These are phyloP conservation scores for Paecilomyces dactylethromorphus DNA, from an alignment of 2,329 filamentous ascomycete species.

Conservation along the genomic window DNA sequence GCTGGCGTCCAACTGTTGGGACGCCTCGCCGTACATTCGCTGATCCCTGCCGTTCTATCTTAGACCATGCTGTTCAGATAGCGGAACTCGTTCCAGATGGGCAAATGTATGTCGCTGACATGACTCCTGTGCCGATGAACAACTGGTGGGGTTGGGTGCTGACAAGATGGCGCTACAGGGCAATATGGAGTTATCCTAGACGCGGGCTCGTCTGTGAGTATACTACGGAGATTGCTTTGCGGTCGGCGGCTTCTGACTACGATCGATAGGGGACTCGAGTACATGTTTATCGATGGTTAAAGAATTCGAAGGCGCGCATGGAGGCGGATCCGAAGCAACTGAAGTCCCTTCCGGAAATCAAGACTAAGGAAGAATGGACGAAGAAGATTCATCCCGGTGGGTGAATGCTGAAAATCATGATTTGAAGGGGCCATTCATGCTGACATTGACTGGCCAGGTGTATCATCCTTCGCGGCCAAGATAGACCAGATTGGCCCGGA, in stretches of 20 bases:
- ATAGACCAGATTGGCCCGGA: constrained; percentile 72
- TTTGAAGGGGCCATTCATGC: not conserved
- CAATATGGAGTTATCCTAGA: constrained; percentile 92
- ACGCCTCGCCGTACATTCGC: not conserved
- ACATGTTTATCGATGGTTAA: constrained; percentile 91
- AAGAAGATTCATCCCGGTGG: constrained; percentile 87
- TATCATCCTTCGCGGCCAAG: constrained; percentile 80
- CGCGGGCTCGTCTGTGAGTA: constrained; percentile 77
- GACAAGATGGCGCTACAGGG: constrained; percentile 31
- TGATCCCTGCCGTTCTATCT: constrained; percentile 5
- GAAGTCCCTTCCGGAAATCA: constrained; percentile 67
- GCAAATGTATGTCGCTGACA: constrained; percentile 30
- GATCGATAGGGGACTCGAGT: constrained; percentile 66
- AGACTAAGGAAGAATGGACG: constrained; percentile 79
- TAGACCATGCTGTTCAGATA: constrained; percentile 25
- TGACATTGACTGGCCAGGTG: constrained; percentile 37
- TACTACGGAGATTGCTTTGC: constrained; percentile 6
- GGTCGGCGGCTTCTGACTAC: not conserved
- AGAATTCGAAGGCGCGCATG: constrained; percentile 60
- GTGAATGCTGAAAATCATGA: constrained; percentile 4
- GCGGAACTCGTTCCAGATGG: constrained; percentile 27
- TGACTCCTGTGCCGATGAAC: not conserved
- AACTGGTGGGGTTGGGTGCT: not conserved
- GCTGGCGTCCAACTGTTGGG: not conserved
- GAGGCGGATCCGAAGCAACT: constrained; percentile 55